Evolutionary conservation across 176 grass and related monocot species (phyloP).

Genomic region (Musa beccarii): DNA sequence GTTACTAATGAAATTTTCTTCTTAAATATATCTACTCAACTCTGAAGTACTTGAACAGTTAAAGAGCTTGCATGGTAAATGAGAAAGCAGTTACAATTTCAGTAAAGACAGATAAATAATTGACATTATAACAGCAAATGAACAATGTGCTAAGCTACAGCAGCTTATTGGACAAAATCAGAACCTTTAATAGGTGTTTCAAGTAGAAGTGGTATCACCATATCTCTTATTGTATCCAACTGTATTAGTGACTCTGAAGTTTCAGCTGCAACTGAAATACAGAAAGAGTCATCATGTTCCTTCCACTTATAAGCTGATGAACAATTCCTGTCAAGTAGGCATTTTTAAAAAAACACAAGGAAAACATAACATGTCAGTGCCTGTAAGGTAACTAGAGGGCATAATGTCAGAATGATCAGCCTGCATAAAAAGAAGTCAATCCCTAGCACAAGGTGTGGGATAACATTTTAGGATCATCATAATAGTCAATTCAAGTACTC

Average conservation of each 20-base stretch:
- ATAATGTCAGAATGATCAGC: not conserved
- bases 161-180: slow-evolving; percentile 3
- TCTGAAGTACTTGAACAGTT: no score
- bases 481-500: not conserved
- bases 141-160: no score
- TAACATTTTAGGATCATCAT: not conserved
- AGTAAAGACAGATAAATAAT: no score
- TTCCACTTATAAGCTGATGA: slow-evolving; percentile 10
- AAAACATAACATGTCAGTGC: not conserved
- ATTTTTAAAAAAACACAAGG: not conserved
- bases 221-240: slow-evolving; percentile 53
- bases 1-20: no score
- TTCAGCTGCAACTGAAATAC: slow-evolving; percentile 46
- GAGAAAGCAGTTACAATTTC: no score
- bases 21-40: no score
- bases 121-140: no score
- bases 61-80: no score
- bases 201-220: slow-evolving; percentile 52
- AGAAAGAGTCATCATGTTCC: slow-evolving; percentile 36
- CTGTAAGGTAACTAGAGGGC: not conserved
- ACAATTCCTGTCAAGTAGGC: slow-evolving; percentile 32
- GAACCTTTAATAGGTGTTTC: slow-evolving; percentile 63
- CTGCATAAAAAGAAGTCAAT: not conserved
- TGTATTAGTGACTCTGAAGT: slow-evolving; percentile 26
- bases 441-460: not conserved